Evolutionary conservation across 1,284 basidiomycete genomes (phyloP).

Genomic region (Kwoniella shivajii): DNA sequence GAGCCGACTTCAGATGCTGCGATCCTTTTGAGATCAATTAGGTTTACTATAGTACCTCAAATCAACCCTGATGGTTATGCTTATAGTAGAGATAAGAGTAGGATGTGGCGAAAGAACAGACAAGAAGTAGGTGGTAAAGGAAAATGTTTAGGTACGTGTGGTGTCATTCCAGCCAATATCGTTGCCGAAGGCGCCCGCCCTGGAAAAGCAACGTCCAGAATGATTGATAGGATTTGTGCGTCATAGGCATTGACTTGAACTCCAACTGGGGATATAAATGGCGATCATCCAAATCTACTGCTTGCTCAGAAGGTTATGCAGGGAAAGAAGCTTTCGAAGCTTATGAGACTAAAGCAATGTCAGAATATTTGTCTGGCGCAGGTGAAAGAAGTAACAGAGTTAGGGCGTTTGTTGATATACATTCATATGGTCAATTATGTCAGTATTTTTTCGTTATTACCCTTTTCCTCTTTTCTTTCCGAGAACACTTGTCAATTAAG

Average conservation of each 20-base stretch:
- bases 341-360: slow-evolving; percentile 72
- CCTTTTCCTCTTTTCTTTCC: slow-evolving; percentile 66
- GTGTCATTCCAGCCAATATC: too few relatives aligned
- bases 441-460: slow-evolving; percentile 39
- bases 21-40: slow-evolving; percentile 64
- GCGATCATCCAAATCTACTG: slow-evolving; percentile 38
- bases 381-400: slow-evolving; percentile 51
- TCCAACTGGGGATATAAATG: slow-evolving; percentile 65
- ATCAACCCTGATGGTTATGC: slow-evolving; percentile 84
- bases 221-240: too few relatives aligned
- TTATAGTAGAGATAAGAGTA: slow-evolving; percentile 65
- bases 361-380: slow-evolving; percentile 64
- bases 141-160: slow-evolving; percentile 50
- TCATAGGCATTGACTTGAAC: slow-evolving; percentile 82
- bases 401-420: slow-evolving; percentile 71
- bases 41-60: slow-evolving; percentile 74
- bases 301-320: slow-evolving; percentile 73
- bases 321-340: slow-evolving; percentile 73
- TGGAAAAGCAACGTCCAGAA: too few relatives aligned
- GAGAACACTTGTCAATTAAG: too few relatives aligned
- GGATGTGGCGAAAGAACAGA: slow-evolving; percentile 84
- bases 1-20: slow-evolving; percentile 33
- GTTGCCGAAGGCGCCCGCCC: too few relatives aligned
- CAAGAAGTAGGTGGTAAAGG: slow-evolving; percentile 56
- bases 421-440: slow-evolving; percentile 84